Evolutionary conservation across 2,329 filamentous ascomycete species (phyloP).

Genomic region (Scytalidium sp.): DNA sequence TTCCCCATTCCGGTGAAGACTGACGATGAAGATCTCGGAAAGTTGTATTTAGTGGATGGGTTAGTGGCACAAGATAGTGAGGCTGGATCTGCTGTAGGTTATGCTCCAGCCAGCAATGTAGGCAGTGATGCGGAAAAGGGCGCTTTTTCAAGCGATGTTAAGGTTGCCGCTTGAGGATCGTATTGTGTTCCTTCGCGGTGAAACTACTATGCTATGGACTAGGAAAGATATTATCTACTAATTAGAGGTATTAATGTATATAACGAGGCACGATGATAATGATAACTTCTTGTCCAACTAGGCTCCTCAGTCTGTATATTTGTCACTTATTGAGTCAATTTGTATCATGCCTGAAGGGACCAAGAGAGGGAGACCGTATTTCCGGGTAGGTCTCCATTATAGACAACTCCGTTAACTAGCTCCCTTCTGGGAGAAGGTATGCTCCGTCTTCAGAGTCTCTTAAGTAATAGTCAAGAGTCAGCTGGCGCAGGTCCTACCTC

Average conservation of each 20-base stretch:
- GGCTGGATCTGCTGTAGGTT: not conserved
- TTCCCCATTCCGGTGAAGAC: not conserved
- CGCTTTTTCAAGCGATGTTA: not conserved
- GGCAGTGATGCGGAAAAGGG: not conserved
- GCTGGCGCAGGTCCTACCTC: no score
- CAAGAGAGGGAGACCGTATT: no score
- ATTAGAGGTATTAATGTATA: not conserved
- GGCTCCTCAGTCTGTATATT: no score
- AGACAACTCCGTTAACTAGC: no score
- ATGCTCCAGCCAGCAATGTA: not conserved
- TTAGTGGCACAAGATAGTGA: not conserved
- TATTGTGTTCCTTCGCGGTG: not conserved
- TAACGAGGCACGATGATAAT: not conserved
- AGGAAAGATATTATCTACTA: not conserved
- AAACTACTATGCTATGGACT: not conserved
- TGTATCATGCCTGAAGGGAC: no score
- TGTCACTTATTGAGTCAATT: no score
- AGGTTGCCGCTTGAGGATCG: not conserved
- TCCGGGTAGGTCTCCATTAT: no score
- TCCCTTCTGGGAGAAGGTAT: no score
- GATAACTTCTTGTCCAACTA: not conserved
- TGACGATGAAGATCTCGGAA: conserved; percentile 1
- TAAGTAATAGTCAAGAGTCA: no score
- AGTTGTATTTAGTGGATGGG: not conserved
- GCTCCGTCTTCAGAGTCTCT: no score